Evolutionary conservation across 176 grass and related monocot species (phyloP).

Genomic region (Triticum dicoccoides): DNA sequence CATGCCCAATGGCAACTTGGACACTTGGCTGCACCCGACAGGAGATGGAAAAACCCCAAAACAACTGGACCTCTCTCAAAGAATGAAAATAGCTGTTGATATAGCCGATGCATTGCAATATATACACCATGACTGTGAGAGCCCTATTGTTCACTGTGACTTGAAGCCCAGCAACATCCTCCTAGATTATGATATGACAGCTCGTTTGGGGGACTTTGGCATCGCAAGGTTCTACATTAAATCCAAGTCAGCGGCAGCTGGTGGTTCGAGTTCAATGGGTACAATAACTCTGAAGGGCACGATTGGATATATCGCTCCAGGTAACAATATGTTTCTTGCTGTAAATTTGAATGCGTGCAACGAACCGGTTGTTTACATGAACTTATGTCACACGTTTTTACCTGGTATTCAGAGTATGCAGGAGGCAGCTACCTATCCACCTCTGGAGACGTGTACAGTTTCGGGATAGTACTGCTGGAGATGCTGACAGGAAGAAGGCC

Average conservation of each 20-base stretch:
- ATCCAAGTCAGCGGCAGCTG: not conserved
- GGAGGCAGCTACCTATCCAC: not conserved
- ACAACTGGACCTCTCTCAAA: constrained; percentile 17
- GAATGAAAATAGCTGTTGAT: constrained; percentile 47
- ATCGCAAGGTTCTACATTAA: constrained; percentile 39
- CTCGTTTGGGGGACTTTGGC: constrained; percentile 48
- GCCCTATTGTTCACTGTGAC: constrained; percentile 51
- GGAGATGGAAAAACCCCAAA: not conserved
- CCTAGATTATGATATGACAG: constrained; percentile 36
- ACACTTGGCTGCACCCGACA: constrained; percentile 41
- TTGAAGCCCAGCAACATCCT: constrained; percentile 55
- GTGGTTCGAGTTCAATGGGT: not conserved
- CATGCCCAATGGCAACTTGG: constrained; percentile 49
- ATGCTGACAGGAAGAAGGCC: constrained; percentile 19
- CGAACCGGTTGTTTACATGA: not conserved
- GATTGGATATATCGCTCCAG: constrained; percentile 56
- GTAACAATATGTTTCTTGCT: not conserved
- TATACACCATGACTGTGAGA: constrained; percentile 41
- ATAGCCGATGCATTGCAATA: constrained; percentile 43
- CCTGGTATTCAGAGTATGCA: not conserved
- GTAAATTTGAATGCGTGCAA: not conserved
- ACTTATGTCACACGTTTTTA: not conserved
- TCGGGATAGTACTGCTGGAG: constrained; percentile 7
- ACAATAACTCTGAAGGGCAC: constrained; percentile 30
- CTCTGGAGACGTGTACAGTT: constrained; percentile 25